Conservation (phyloP, 345 rosid species). For the Acer yangbiense region DNA sequence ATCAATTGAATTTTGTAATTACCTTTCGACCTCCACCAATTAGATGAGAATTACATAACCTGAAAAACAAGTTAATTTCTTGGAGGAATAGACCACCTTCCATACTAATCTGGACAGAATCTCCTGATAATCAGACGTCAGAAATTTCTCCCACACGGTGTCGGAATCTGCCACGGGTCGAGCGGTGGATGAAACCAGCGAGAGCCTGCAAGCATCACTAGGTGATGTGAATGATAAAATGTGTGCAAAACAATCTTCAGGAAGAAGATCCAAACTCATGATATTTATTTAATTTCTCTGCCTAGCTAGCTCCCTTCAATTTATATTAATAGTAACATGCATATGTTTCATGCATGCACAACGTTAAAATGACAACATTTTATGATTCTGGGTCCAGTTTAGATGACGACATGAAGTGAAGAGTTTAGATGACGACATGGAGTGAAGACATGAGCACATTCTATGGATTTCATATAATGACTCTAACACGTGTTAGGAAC, state of each 20-base stretch:
- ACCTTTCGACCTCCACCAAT: constrained; percentile 46
- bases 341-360: background rate
- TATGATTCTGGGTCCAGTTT: background rate
- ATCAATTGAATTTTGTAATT: background rate
- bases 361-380: constrained; percentile 31
- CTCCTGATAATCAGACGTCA: constrained; percentile 25
- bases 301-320: no score
- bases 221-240: constrained; percentile 37
- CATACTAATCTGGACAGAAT: constrained; percentile 17
- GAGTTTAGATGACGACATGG: no score
- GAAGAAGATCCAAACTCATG: constrained; percentile 24
- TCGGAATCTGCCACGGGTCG: constrained; percentile 30
- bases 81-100: constrained; percentile 23
- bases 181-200: constrained; percentile 27
- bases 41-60: constrained; percentile 33
- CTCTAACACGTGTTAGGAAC: background rate
- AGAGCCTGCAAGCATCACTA: constrained; percentile 33
- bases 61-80: constrained; percentile 34
- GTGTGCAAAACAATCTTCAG: constrained; percentile 36
- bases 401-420: constrained; percentile 29
- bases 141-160: constrained; percentile 35
- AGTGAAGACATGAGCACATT: constrained; percentile 33
- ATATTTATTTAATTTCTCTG: background rate
- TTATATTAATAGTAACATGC: no score
- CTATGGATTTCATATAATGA: background rate